phyloP scores from a whole-genome alignment of 768 basidiomycete genomes.

The Termitomyces sp. region DNA sequence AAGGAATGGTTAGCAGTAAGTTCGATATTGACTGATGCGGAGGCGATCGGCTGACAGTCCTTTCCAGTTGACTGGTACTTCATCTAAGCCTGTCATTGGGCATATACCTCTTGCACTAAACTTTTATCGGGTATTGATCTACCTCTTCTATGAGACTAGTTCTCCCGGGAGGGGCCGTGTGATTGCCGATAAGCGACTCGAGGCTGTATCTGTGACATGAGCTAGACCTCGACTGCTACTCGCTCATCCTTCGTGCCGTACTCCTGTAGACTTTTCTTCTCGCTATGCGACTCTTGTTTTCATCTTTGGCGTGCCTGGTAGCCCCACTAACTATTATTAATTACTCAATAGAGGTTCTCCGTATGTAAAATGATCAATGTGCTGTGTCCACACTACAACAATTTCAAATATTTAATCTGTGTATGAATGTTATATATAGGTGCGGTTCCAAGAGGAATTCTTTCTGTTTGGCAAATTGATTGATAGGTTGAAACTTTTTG shows the following conservation, averaged over 20 bases:
- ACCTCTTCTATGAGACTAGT: conserved; percentile 5
- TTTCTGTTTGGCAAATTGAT: not conserved
- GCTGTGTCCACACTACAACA: conserved; percentile 1
- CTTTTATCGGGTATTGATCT: conserved; percentile 3
- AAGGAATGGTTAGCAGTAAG: conserved; percentile 58
- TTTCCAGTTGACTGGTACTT: conserved; percentile 32
- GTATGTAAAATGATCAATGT: conserved; percentile 2
- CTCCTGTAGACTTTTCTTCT: not conserved
- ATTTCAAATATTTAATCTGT: not conserved
- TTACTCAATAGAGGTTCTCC: not conserved
- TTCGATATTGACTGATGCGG: conserved; percentile 12
- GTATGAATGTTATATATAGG: not conserved
- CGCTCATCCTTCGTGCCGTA: conserved; percentile 10
- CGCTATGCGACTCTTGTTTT: not conserved
- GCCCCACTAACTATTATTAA: not conserved
- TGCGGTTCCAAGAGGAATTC: too few relatives aligned
- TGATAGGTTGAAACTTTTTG: not conserved
- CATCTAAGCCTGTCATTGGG: conserved; percentile 21
- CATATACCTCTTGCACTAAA: not conserved
- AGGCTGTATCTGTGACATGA: conserved; percentile 10
- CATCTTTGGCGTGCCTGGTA: conserved; percentile 4
- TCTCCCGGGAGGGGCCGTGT: conserved; percentile 1
- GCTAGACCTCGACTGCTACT: conserved; percentile 13
- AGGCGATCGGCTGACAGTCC: not conserved
- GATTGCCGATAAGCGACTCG: conserved; percentile 11